Evolutionary conservation across 768 basidiomycete genomes (phyloP).

Genomic region (Trametes maxima): DNA sequence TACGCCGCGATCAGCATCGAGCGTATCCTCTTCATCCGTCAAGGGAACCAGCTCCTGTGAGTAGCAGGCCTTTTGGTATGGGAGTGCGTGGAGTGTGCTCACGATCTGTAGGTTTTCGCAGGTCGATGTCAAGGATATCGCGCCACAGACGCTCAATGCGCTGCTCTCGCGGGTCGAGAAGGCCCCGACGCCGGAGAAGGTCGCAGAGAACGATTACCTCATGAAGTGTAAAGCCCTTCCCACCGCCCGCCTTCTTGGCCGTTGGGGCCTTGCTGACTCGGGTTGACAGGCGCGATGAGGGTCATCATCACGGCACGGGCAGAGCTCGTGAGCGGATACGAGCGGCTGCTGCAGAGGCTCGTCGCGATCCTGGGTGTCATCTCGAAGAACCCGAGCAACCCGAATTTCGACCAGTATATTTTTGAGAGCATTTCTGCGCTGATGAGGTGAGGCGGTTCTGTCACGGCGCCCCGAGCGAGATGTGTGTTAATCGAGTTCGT

Average conservation of each 20-base stretch:
- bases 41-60: slow-evolving; percentile 71
- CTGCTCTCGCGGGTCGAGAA: slow-evolving; percentile 80
- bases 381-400: slow-evolving; percentile 96
- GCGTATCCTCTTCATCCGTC: slow-evolving; percentile 88
- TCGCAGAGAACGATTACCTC: slow-evolving; percentile 95
- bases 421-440: slow-evolving; percentile 96
- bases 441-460: slow-evolving; percentile 58
- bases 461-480: too few species aligned
- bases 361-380: slow-evolving; percentile 85
- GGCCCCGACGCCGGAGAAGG: slow-evolving; percentile 82
- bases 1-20: slow-evolving; percentile 99
- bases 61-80: slow-evolving; percentile 42
- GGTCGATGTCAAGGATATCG: slow-evolving; percentile 83
- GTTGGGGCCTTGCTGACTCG: not conserved
- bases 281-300: slow-evolving; percentile 80
- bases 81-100: too few species aligned
- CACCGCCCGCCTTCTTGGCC: not conserved
- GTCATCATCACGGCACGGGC: slow-evolving; percentile 89
- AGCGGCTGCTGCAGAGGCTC: slow-evolving; percentile 67
- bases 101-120: slow-evolving; percentile 71
- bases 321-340: slow-evolving; percentile 67
- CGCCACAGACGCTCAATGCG: slow-evolving; percentile 69
- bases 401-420: slow-evolving; percentile 95
- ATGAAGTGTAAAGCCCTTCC: slow-evolving; percentile 80
- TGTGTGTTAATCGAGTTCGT: not conserved